phyloP scores from a whole-genome alignment of 2,329 filamentous ascomycete species.

The Clonostachys sp. region DNA sequence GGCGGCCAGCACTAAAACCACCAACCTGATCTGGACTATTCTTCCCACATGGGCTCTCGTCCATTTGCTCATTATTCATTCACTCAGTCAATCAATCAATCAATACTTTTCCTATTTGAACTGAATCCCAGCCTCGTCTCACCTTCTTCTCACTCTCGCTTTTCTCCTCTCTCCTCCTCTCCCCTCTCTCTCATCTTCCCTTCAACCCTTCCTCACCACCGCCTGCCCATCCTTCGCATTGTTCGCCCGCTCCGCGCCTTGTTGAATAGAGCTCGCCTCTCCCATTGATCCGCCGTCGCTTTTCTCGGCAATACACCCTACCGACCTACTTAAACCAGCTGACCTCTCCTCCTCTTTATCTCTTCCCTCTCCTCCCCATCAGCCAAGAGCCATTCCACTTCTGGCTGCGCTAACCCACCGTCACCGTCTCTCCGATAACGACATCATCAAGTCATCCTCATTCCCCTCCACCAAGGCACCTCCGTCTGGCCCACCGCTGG shows the following conservation, averaged over 20 bases:
- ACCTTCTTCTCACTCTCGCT: conserved; percentile 6
- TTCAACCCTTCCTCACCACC: neutral
- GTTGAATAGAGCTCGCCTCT: neutral
- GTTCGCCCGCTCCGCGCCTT: conserved; percentile 4
- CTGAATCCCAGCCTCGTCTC: neutral
- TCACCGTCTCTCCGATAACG: no score
- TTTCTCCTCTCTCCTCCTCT: conserved; percentile 1
- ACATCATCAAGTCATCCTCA: no score
- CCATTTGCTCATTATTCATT: no score
- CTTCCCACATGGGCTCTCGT: neutral
- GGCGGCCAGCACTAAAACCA: neutral
- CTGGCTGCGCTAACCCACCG: neutral
- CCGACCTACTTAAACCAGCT: no score
- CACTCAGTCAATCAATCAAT: neutral
- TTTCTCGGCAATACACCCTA: no score
- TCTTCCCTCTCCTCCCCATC: no score
- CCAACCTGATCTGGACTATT: neutral
- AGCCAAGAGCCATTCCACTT: neutral
- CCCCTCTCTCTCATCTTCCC: conserved; percentile 1
- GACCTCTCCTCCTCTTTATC: no score
- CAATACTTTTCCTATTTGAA: neutral
- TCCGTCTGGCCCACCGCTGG: no score
- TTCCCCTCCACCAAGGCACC: no score
- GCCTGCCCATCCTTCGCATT: neutral
- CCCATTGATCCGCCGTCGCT: no score